Evolutionary conservation across 768 basidiomycete genomes (phyloP), one percentile per base, ranked within the genome.

Genomic region (Cyclocybe aegerita): DNA sequence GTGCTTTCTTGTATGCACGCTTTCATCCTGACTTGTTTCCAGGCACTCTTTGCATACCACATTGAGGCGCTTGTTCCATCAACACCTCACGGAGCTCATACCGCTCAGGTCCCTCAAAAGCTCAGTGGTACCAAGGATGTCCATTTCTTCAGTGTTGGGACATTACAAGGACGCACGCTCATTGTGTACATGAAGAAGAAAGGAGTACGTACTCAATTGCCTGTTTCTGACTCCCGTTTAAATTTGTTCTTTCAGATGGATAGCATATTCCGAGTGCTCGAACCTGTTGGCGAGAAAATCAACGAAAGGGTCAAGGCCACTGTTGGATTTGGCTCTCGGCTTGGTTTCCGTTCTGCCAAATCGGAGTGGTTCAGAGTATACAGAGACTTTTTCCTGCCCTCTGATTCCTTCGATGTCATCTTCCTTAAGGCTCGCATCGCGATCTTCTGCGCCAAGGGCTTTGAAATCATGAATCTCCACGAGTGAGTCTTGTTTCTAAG

Each of bases 131-230:
- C 84, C 35, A 90, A 90, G 64, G 94, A 98, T 55, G 93, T 98
- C 8, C 87, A 92, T 54, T 98, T 96, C 75, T 98, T 99, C 74
- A 90, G 88, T 59, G 92, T 96, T 17, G 96, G 96, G 4, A 86
- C 81, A 43, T 77, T 98, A 14, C 83, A 86, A 43, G 88, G 88
- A 9, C 83, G 96, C 5, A 97, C 95, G 0, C 74, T 99, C 15
- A 87, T 98, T 17, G 85, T 96, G 38, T 96, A 91, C 65, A 95
- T 97, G 88, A 94, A 94, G 78, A 91, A 90, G 69, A 95, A 95
- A 72, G 90, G 90, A 64, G 79, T 79, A 65, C 33, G 70, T 59
- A 3, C 34, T 29, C 15, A 15, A 8, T 14, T 37, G 14, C 14
- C 31, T n/a, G 9, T 31, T 16, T 4, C 37, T 17, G 3, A 14